phyloP scores from a whole-genome alignment of 805 yeast genomes.

The Yueomyces sp. region DNA sequence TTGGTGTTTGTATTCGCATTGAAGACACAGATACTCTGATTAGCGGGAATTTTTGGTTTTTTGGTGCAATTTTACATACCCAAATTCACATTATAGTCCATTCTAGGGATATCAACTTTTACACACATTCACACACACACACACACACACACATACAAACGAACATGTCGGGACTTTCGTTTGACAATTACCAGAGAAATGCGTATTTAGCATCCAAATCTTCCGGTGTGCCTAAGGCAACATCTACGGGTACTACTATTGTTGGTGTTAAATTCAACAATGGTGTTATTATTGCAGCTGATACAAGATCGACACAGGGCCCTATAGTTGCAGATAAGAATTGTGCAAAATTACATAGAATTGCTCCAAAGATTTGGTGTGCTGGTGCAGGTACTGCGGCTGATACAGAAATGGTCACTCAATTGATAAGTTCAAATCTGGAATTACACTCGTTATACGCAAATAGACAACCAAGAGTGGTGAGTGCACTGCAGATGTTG shows the following conservation, averaged over 20 bases:
- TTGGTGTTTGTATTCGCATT: too few species aligned
- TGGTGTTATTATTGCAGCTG: constrained; percentile 97
- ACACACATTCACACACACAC: too few species aligned
- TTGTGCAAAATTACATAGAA: constrained; percentile 86
- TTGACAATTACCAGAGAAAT: constrained; percentile 90
- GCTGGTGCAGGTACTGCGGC: constrained; percentile 99
- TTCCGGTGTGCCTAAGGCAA: constrained; percentile 62
- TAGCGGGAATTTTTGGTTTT: too few species aligned
- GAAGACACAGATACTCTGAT: too few species aligned
- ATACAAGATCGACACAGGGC: constrained; percentile 96
- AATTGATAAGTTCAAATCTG: constrained; percentile 76
- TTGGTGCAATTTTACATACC: too few species aligned
- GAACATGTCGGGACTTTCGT: constrained; percentile 77
- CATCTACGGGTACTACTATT: constrained; percentile 98
- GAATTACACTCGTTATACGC: constrained; percentile 82
- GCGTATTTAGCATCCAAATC: constrained; percentile 60
- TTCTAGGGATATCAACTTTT: too few species aligned
- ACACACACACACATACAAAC: not conserved
- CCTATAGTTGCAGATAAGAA: constrained; percentile 95
- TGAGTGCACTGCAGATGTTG: constrained; percentile 80
- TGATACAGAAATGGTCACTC: constrained; percentile 96
- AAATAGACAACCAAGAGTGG: constrained; percentile 82
- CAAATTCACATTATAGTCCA: too few species aligned
- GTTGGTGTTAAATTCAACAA: constrained; percentile 89
- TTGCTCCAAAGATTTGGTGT: constrained; percentile 92